Conservation (phyloP, 192 early-diverging fungal species). For the Oehlia diaphana region DNA sequence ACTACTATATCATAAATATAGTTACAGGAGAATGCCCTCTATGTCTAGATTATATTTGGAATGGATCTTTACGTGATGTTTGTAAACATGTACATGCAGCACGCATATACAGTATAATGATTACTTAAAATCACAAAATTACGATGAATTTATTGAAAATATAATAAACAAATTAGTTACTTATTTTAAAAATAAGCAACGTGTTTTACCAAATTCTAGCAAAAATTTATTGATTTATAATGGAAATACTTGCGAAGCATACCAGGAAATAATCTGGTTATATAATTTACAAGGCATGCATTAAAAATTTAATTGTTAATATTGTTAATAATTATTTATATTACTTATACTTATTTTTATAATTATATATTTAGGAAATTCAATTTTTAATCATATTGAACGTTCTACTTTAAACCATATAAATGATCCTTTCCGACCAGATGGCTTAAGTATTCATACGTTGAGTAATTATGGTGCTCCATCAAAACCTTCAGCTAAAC, state of each 20-base stretch:
- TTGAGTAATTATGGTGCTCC: neutral
- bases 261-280: neutral
- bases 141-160: neutral
- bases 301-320: neutral
- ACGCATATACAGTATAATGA: neutral
- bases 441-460: neutral
- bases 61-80: neutral
- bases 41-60: slow-evolving; percentile 2
- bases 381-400: neutral
- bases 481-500: neutral
- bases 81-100: neutral
- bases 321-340: too few species aligned
- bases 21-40: neutral
- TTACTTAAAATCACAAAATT: neutral
- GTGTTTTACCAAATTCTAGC: neutral
- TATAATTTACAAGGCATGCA: neutral
- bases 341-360: too few species aligned
- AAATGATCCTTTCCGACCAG: neutral
- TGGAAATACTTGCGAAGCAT: neutral
- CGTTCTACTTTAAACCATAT: neutral
- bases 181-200: slow-evolving; percentile 7
- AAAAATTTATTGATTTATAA: neutral
- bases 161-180: neutral
- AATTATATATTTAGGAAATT: neutral
- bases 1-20: slow-evolving; percentile 9